phyloP scores from a whole-genome alignment of 148 eudicot genomes.

The Fagopyrum homotropicum region DNA sequence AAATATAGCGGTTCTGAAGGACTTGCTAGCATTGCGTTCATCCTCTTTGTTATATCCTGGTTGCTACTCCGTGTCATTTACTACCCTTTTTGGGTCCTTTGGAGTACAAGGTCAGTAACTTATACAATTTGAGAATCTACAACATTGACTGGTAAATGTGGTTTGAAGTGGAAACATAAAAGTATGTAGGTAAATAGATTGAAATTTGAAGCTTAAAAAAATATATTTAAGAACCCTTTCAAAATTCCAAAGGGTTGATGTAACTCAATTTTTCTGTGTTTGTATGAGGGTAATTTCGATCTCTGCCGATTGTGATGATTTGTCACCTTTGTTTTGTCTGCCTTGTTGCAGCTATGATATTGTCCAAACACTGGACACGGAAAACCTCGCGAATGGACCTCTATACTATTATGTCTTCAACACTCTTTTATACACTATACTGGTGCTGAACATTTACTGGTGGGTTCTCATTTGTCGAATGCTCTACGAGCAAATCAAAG shows the following conservation, averaged over 20 bases:
- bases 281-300: not conserved
- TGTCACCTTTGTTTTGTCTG: not conserved
- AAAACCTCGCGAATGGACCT: slow-evolving; percentile 62
- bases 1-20: slow-evolving; percentile 79
- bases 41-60: slow-evolving; percentile 84
- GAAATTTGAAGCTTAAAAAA: not conserved
- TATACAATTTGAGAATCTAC: not conserved
- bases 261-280: not conserved
- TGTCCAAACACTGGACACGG: slow-evolving; percentile 61
- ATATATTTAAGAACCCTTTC: not conserved
- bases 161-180: not conserved
- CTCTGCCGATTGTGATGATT: not conserved
- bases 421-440: slow-evolving; percentile 62
- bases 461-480: slow-evolving; percentile 89
- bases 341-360: slow-evolving; percentile 75
- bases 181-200: not conserved
- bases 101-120: slow-evolving; percentile 32
- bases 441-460: slow-evolving; percentile 92
- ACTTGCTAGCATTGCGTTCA: slow-evolving; percentile 70
- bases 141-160: slow-evolving; percentile 13
- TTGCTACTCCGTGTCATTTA: slow-evolving; percentile 80
- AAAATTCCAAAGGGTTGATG: not conserved
- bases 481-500: slow-evolving; percentile 91
- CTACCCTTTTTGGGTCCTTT: slow-evolving; percentile 86
- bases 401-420: slow-evolving; percentile 86